phyloP scores from a whole-genome alignment of 768 basidiomycete species.

The Gloeostereum incarnatum region DNA sequence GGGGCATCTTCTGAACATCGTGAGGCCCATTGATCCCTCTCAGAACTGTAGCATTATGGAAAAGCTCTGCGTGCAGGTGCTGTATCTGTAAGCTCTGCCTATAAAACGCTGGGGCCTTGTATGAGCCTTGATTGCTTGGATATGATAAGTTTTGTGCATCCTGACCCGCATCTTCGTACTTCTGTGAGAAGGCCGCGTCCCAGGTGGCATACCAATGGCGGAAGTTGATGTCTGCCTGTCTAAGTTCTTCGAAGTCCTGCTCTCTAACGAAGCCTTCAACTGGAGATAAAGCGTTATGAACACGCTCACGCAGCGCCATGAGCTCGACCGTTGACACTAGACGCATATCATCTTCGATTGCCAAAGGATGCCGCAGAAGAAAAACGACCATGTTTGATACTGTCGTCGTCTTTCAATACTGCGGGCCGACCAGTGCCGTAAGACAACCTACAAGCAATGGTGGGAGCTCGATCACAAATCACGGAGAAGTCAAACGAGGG shows the following conservation, averaged over 20 bases:
- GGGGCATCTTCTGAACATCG: conserved; percentile 81
- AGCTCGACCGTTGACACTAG: conserved; percentile 92
- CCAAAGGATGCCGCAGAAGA: conserved; percentile 77
- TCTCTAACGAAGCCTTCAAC: conserved; percentile 67
- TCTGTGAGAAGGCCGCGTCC: conserved; percentile 73
- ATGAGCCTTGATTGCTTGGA: background rate
- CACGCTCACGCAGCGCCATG: conserved; percentile 79
- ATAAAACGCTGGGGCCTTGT: conserved; percentile 63
- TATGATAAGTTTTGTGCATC: conserved; percentile 3
- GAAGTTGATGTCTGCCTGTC: conserved; percentile 71
- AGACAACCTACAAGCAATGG: conserved; percentile 53
- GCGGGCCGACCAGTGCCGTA: conserved; percentile 93
- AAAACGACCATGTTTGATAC: conserved; percentile 74
- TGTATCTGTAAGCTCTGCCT: conserved; percentile 84
- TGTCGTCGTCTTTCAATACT: conserved; percentile 88
- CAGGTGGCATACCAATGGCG: conserved; percentile 73
- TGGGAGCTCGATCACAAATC: background rate
- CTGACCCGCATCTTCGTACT: conserved; percentile 76
- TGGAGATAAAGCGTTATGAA: conserved; percentile 77
- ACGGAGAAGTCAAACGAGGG: background rate
- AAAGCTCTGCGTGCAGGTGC: conserved; percentile 77
- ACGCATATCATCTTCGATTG: conserved; percentile 91
- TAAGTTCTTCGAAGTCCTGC: conserved; percentile 61
- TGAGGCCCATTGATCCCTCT: conserved; percentile 79
- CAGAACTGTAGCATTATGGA: conserved; percentile 77